Evolutionary conservation across 257 asterid species (phyloP).

Genomic region (Penstemon davidsonii): DNA sequence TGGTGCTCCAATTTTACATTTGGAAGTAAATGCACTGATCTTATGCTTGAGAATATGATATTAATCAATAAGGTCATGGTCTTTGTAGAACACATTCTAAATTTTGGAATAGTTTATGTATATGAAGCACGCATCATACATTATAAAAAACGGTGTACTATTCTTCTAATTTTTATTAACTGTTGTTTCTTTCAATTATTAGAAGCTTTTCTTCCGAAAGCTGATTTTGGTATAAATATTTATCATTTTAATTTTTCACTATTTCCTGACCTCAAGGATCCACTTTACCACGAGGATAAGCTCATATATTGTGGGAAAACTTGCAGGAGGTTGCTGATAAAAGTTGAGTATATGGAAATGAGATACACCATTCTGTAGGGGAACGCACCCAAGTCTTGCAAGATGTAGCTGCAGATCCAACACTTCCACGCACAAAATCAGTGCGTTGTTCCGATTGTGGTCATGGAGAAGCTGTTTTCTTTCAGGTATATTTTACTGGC

Average conservation of each 20-base stretch:
- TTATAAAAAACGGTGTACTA: too few species aligned
- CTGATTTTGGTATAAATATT: not conserved
- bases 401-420: constrained; percentile 97
- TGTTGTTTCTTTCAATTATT: not conserved
- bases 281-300: constrained; percentile 3
- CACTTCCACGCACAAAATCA: constrained; percentile 95
- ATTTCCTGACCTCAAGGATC: not conserved
- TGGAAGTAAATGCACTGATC: too few species aligned
- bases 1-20: too few species aligned
- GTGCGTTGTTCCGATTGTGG: constrained; percentile 82
- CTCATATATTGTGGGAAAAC: not conserved
- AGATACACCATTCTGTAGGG: constrained; percentile 82
- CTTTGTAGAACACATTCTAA: too few species aligned
- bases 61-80: too few species aligned
- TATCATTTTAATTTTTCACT: not conserved
- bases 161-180: not conserved
- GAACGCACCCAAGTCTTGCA: constrained; percentile 90
- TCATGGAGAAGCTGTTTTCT: constrained; percentile 98
- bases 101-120: too few species aligned
- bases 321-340: constrained; percentile 85
- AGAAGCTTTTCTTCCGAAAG: not conserved
- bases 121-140: too few species aligned
- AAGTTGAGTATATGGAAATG: constrained; percentile 87
- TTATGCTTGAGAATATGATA: too few species aligned
- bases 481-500: constrained; percentile 56